A percentile compares a stretch with the other conserved stretches of the same genome.
These are phyloP conservation scores for Agrocybe praecox DNA, from an alignment of 768 basidiomycete genomes.

Conservation along the genomic window DNA sequence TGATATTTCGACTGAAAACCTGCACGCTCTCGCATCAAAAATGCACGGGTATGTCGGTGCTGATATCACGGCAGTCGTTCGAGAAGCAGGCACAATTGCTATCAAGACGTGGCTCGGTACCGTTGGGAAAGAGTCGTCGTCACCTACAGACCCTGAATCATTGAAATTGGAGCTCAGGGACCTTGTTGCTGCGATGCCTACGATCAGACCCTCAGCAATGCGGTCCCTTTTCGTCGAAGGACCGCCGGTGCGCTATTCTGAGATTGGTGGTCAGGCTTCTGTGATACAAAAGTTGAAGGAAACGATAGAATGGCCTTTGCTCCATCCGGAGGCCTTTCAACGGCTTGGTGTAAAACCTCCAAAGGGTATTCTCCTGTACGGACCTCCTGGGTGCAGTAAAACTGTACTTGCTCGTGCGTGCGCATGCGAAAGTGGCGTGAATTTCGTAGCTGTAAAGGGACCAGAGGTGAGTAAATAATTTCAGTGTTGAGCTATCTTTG, in stretches of 20 bases:
- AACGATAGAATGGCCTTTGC: slow-evolving; percentile 93
- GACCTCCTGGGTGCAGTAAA: slow-evolving; percentile 97
- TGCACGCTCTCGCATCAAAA: slow-evolving; percentile 67
- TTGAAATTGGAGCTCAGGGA: slow-evolving; percentile 60
- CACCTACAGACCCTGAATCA: slow-evolving; percentile 12
- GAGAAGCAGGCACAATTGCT: slow-evolving; percentile 89
- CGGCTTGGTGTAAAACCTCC: slow-evolving; percentile 88
- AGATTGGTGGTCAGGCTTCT: slow-evolving; percentile 85
- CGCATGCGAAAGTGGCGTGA: slow-evolving; percentile 92
- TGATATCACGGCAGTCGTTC: slow-evolving; percentile 88
- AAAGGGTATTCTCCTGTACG: slow-evolving; percentile 89
- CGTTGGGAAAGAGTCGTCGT: slow-evolving; percentile 15
- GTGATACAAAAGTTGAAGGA: slow-evolving; percentile 89
- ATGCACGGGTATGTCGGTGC: slow-evolving; percentile 98
- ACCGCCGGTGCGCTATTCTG: slow-evolving; percentile 78
- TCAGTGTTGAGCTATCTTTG: background rate
- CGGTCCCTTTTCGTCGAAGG: slow-evolving; percentile 90
- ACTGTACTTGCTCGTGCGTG: slow-evolving; percentile 91
- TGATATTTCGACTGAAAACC: slow-evolving; percentile 56
- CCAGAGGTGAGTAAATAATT: slow-evolving; percentile 71
- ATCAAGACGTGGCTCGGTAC: slow-evolving; percentile 79
- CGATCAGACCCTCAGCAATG: slow-evolving; percentile 91
- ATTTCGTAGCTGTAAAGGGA: slow-evolving; percentile 96
- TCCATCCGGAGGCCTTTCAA: slow-evolving; percentile 84
- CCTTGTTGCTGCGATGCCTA: slow-evolving; percentile 69